phyloP scores from a whole-genome alignment of 371 early-diverging fungal species.

The Mucor velutinosus region DNA sequence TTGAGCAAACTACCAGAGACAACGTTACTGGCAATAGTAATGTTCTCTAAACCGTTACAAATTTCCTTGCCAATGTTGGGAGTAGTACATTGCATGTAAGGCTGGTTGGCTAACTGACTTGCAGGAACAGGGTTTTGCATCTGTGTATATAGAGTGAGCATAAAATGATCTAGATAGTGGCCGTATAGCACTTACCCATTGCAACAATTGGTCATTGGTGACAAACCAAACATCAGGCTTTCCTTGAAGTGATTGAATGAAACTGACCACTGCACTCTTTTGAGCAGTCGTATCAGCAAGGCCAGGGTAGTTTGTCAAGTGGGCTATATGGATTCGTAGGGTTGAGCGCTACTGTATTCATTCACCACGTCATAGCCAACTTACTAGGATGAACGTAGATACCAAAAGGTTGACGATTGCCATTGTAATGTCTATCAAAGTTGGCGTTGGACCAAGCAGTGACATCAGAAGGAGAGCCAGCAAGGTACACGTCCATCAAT shows the following conservation, averaged over 20 bases:
- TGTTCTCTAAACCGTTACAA: slow-evolving; percentile 72
- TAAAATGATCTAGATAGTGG: neutral
- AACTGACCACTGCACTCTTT: slow-evolving; percentile 45
- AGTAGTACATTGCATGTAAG: slow-evolving; percentile 62
- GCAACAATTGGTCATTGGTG: slow-evolving; percentile 64
- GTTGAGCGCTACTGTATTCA: too few species aligned
- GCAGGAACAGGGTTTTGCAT: slow-evolving; percentile 73
- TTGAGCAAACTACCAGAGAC: slow-evolving; percentile 49
- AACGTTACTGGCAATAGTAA: slow-evolving; percentile 43
- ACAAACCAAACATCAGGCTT: slow-evolving; percentile 73
- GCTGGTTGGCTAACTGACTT: slow-evolving; percentile 54
- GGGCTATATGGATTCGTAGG: slow-evolving; percentile 17
- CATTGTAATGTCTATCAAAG: slow-evolving; percentile 69
- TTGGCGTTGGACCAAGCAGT: slow-evolving; percentile 56
- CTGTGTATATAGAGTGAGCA: slow-evolving; percentile 12
- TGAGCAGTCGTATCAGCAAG: slow-evolving; percentile 36
- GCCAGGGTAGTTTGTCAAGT: slow-evolving; percentile 46
- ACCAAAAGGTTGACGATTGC: slow-evolving; percentile 72
- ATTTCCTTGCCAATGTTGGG: slow-evolving; percentile 71
- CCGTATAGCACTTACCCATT: slow-evolving; percentile 45
- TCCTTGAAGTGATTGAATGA: slow-evolving; percentile 48
- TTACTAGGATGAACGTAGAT: slow-evolving; percentile 60
- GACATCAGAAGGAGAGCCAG: slow-evolving; percentile 52
- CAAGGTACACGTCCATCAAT: slow-evolving; percentile 74
- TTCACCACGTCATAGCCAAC: neutral